Base-by-base conservation (phyloP, 805 yeast species). In the Candida suzukii region DNA sequence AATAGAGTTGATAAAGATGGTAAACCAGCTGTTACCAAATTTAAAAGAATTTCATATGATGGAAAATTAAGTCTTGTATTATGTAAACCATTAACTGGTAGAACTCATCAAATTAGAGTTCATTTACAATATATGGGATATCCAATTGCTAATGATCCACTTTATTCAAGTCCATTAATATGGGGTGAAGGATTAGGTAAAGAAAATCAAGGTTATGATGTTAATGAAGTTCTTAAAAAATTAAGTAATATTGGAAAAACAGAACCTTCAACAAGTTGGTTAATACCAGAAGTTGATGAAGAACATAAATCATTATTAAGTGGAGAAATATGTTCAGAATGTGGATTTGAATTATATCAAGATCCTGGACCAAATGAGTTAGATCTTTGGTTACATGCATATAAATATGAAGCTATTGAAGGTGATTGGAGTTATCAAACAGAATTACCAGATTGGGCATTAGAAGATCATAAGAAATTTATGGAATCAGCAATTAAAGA, bases 51-150 rank as follows among this genome's bases (percentile, higher is more conserved):
- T 0, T 72, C 84, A n/a, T 85, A 72, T 53, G 87, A 90, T 61
- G 75, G 83, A 1, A 55, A 70, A 33, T 51, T 67, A 52, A 77
- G 87, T 41, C 70, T 93, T 22, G 96, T 93, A 3, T 70, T 78
- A 45, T 91, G 98, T 61, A 73, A 68, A 48, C 99, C 99, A 1
- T 64, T 74, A 16, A 91, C 99, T 0, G 99, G 99, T 0, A 71
- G 99, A 55, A 88, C 97, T 0, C 99, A 91, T 60, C 99, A 91
- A 58, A 88, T 93, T 39, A 68, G 99, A 45, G 95, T 93, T 1
- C 99, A 93, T 64, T 63, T 93, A 42, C 96, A 90, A 61, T 83
- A 71, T 49, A 51, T 93, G n/a, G 97, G 97, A 0, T 74, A 68
- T 54, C 96, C 98, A 0, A 91, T 91, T 36, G 88, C 85, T 3